phyloP scores from a whole-genome alignment of 129 eudicot genomes.

The Deinandra increscens region DNA sequence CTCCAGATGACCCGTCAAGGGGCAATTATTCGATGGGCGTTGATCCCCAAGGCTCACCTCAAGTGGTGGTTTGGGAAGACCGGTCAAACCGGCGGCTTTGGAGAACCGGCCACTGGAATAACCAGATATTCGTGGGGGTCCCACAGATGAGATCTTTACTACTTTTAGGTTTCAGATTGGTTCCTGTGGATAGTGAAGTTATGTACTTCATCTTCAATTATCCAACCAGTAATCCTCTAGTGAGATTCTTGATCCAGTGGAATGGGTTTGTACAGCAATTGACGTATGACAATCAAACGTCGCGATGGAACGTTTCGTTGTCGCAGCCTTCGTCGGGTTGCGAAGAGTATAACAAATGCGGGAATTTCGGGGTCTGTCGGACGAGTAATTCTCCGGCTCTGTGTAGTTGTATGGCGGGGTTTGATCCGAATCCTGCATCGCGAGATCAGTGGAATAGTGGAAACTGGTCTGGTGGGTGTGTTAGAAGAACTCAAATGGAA shows the following conservation, averaged over 20 bases:
- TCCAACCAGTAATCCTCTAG: constrained; percentile 14
- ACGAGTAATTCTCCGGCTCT: background rate
- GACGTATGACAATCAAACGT: constrained; percentile 26
- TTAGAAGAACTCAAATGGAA: constrained; percentile 40
- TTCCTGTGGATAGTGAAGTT: constrained; percentile 18
- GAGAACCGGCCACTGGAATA: constrained; percentile 69
- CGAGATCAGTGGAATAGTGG: constrained; percentile 35
- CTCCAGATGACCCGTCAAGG: constrained; percentile 44
- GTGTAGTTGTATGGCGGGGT: constrained; percentile 66
- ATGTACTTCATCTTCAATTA: constrained; percentile 41
- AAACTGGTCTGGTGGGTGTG: constrained; percentile 57
- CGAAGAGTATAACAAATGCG: constrained; percentile 53
- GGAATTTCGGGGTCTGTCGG: constrained; percentile 50
- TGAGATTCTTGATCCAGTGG: constrained; percentile 42
- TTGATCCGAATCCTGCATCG: constrained; percentile 36
- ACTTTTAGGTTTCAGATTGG: constrained; percentile 44
- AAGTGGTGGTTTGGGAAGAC: constrained; percentile 54
- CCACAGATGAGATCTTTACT: constrained; percentile 42
- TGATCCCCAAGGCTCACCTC: constrained; percentile 66
- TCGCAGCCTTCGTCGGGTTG: constrained; percentile 46
- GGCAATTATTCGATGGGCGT: constrained; percentile 62
- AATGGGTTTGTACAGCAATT: constrained; percentile 50
- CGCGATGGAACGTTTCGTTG: constrained; percentile 35
- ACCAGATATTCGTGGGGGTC: constrained; percentile 48
- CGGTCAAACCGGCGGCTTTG: constrained; percentile 30